phyloP scores from a whole-genome alignment of 805 yeast genomes.

The Wickerhamomyces silvicola region DNA sequence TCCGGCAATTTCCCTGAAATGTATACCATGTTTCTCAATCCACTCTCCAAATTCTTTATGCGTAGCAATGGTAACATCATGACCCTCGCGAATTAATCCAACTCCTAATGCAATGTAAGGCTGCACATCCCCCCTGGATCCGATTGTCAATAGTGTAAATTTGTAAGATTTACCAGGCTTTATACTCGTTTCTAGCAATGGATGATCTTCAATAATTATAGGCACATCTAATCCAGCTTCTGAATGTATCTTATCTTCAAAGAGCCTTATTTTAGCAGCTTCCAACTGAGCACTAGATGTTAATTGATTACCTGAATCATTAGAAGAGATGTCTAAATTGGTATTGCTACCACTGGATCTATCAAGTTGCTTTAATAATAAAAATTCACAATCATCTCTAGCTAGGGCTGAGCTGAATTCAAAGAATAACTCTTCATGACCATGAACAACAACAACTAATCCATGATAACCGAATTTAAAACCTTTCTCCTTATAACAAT shows the following conservation, averaged over 20 bases:
- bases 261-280: conserved; percentile 54
- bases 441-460: conserved; percentile 60
- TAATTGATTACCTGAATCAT: conserved; percentile 11
- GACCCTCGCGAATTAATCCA: conserved; percentile 77
- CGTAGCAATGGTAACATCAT: conserved; percentile 75
- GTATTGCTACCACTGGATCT: conserved; percentile 20
- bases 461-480: conserved; percentile 67
- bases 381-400: conserved; percentile 66
- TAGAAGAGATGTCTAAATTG: conserved; percentile 2
- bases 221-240: conserved; percentile 64
- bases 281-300: conserved; percentile 28
- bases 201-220: conserved; percentile 60
- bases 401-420: conserved; percentile 62
- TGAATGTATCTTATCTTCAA: conserved; percentile 58
- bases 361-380: conserved; percentile 47
- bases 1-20: conserved; percentile 76
- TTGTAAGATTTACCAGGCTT: conserved; percentile 49
- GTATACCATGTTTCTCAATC: conserved; percentile 61
- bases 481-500: conserved; percentile 60
- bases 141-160: conserved; percentile 77
- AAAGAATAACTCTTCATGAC: conserved; percentile 69
- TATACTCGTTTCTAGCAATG: conserved; percentile 42
- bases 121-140: conserved; percentile 95
- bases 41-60: conserved; percentile 77
- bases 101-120: conserved; percentile 89